These are phyloP conservation scores for Penicillium ochrochloron DNA, from an alignment of 495 filamentous ascomycete species.

Conservation along the genomic window DNA sequence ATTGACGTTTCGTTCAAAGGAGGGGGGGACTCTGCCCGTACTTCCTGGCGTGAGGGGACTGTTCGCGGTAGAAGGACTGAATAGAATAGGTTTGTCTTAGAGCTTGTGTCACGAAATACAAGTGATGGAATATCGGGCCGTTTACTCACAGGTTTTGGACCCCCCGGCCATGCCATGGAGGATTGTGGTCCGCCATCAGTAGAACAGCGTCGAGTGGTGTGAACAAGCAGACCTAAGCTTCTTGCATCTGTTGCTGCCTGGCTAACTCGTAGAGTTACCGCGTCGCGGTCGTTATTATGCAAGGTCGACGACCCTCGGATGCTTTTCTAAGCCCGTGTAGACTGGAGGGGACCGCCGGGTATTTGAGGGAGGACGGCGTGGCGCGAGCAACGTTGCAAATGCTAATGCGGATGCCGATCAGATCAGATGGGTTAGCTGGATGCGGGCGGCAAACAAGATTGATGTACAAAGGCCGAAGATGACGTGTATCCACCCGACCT, in stretches of 20 bases:
- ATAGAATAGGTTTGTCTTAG: slow-evolving; percentile 19
- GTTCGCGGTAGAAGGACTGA: slow-evolving; percentile 28
- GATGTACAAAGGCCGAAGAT: slow-evolving; percentile 21
- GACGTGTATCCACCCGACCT: slow-evolving; percentile 27
- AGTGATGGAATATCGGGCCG: background rate
- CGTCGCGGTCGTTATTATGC: slow-evolving; percentile 1
- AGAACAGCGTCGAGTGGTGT: slow-evolving; percentile 8
- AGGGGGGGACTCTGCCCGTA: slow-evolving; percentile 49
- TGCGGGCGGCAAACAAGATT: slow-evolving; percentile 30
- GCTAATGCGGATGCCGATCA: slow-evolving; percentile 31
- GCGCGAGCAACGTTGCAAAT: slow-evolving; percentile 27
- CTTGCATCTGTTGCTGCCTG: slow-evolving; percentile 29
- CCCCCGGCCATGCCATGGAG: slow-evolving; percentile 33
- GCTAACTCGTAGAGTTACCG: slow-evolving; percentile 5
- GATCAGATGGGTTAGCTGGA: slow-evolving; percentile 22
- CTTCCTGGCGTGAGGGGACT: slow-evolving; percentile 40
- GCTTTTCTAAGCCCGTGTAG: slow-evolving; percentile 5
- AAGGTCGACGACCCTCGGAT: slow-evolving; percentile 1
- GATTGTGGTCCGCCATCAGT: slow-evolving; percentile 31
- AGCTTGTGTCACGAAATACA: slow-evolving; percentile 16
- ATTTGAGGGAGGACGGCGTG: slow-evolving; percentile 24
- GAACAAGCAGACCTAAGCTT: slow-evolving; percentile 15
- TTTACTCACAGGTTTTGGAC: slow-evolving; percentile 32
- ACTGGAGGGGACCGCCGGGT: slow-evolving; percentile 5
- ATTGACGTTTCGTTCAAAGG: slow-evolving; percentile 81